Conservation (phyloP, 208 protist genomes). For the Acanthamoeba quina region DNA sequence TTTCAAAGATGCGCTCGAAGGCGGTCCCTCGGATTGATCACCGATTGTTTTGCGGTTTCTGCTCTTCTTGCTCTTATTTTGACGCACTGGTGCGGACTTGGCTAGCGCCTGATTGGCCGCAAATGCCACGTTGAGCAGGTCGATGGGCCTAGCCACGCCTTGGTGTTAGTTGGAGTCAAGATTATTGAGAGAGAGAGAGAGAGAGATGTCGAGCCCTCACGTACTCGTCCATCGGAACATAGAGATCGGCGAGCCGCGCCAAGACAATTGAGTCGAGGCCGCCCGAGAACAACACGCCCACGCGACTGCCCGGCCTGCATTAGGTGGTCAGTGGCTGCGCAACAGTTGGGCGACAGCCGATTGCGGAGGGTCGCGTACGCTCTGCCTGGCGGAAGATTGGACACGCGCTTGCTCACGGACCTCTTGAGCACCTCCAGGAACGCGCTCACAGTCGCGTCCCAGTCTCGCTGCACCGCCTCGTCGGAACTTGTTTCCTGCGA, state of each 20-base stretch:
- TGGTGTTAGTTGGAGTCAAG: neutral
- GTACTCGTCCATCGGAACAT: constrained; percentile 70
- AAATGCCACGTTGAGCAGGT: constrained; percentile 85
- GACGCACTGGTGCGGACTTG: neutral
- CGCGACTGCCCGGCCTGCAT: constrained; percentile 35
- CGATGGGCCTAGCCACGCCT: constrained; percentile 73
- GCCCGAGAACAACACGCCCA: constrained; percentile 79
- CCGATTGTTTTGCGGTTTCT: neutral
- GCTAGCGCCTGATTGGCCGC: neutral
- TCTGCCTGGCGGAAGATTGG: neutral
- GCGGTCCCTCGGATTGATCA: neutral
- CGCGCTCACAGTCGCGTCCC: neutral
- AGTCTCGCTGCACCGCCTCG: neutral
- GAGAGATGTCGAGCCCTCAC: neutral
- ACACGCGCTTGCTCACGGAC: neutral
- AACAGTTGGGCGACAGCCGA: neutral
- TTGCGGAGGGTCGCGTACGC: neutral
- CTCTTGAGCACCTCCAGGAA: constrained; percentile 48
- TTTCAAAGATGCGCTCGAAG: neutral
- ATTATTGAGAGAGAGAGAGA: neutral
- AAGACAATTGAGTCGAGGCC: constrained; percentile 83
- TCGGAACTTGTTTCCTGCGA: neutral
- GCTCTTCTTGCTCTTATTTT: neutral
- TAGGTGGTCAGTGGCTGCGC: neutral
- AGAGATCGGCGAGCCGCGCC: constrained; percentile 77